Evolutionary conservation across 2,329 filamentous ascomycete species (phyloP).

Genomic region (Penicillium digitatum): DNA sequence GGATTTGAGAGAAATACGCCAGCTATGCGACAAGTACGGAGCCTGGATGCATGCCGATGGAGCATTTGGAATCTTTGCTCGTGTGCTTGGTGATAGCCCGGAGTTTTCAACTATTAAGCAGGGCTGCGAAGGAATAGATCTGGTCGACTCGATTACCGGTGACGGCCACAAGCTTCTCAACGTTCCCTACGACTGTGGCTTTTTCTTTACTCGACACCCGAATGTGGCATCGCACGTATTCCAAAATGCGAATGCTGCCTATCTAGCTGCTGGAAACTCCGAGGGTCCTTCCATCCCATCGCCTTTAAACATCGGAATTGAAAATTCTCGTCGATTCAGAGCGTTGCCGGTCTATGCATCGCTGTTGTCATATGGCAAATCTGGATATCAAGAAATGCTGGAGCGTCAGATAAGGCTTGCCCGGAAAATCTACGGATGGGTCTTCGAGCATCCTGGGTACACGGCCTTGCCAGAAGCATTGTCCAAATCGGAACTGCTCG

Average conservation of each 20-base stretch:
- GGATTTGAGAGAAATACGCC: constrained; percentile 61
- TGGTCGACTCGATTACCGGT: constrained; percentile 81
- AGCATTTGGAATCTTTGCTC: constrained; percentile 80
- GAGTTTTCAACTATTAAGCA: constrained; percentile 55
- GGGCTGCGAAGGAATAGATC: constrained; percentile 62
- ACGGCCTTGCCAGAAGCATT: constrained; percentile 57
- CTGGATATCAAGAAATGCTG: constrained; percentile 67
- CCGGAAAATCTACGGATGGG: constrained; percentile 60
- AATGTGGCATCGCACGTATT: constrained; percentile 62
- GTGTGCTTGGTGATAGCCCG: constrained; percentile 55
- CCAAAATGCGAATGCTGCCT: constrained; percentile 79
- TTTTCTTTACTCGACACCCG: constrained; percentile 72
- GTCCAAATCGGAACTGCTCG: constrained; percentile 43
- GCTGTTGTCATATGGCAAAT: constrained; percentile 67
- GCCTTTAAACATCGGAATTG: constrained; percentile 79
- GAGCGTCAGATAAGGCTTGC: constrained; percentile 68
- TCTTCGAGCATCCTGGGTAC: constrained; percentile 60
- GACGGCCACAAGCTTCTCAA: constrained; percentile 93
- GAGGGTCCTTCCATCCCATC: constrained; percentile 58
- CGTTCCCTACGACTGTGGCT: constrained; percentile 87
- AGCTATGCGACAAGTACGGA: constrained; percentile 65
- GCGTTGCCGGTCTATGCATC: constrained; percentile 86
- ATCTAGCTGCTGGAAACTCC: constrained; percentile 52
- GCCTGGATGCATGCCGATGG: constrained; percentile 91
- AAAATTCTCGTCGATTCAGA: constrained; percentile 87